phyloP scores from a whole-genome alignment of 2,329 filamentous ascomycete genomes.

The Pseudogymnoascus sp. region DNA sequence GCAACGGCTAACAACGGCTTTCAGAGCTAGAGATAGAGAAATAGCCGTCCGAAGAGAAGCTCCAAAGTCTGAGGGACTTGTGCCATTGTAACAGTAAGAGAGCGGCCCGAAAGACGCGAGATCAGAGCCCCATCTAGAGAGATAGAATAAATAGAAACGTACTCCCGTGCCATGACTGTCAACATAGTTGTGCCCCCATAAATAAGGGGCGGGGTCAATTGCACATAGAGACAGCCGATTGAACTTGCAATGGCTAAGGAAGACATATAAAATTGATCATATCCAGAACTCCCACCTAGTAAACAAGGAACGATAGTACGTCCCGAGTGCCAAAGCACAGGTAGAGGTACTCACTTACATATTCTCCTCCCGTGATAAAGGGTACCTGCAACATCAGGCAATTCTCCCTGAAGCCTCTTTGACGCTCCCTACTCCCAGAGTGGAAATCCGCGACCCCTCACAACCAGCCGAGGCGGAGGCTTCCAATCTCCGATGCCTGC shows the following conservation, averaged over 20 bases:
- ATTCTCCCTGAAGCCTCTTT: background rate
- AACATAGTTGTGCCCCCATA: background rate
- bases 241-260: background rate
- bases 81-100: background rate
- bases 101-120: background rate
- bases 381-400: background rate
- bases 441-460: background rate
- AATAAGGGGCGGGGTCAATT: background rate
- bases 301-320: background rate
- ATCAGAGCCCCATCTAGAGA: background rate
- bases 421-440: background rate
- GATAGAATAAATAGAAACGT: background rate
- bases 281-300: background rate
- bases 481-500: background rate
- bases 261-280: background rate
- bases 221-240: background rate
- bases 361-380: background rate
- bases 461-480: background rate
- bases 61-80: background rate
- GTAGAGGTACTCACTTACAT: conserved; percentile 5
- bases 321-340: background rate
- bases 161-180: background rate
- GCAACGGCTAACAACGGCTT: background rate
- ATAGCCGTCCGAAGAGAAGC: background rate
- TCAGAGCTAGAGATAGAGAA: background rate